Percentiles rank a stretch among this genome's conserved stretches.
Conservation (phyloP, 2,329 filamentous ascomycete genomes). For the Rhytidhysteron rufulum region DNA sequence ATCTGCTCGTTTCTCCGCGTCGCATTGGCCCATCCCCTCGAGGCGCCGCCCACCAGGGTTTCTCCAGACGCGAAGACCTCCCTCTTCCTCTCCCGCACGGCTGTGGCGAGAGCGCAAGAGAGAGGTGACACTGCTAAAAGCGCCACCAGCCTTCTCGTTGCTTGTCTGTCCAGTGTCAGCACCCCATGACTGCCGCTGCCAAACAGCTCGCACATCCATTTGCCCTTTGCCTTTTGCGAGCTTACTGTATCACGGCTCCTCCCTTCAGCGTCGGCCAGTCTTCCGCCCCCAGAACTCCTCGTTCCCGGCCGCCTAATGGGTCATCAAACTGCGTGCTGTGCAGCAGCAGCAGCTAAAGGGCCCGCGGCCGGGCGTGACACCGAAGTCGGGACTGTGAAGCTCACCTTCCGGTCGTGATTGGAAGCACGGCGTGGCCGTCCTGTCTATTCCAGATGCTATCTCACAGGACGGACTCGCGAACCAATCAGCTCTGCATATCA, state of each 20-base stretch:
- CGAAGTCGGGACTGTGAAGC: background rate
- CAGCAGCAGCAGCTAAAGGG: background rate
- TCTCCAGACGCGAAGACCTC: background rate
- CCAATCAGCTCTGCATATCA: background rate
- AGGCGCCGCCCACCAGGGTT: constrained; percentile 1
- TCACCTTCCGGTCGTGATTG: background rate
- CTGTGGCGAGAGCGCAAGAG: background rate
- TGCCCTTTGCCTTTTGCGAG: too few relatives aligned
- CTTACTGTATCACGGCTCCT: too few relatives aligned
- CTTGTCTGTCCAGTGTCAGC: background rate
- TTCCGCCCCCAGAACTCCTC: background rate
- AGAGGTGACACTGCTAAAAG: background rate
- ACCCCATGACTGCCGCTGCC: background rate
- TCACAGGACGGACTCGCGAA: too few relatives aligned
- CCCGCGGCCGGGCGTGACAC: background rate
- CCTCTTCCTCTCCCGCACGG: too few relatives aligned
- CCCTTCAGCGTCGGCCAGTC: too few relatives aligned
- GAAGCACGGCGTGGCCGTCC: background rate
- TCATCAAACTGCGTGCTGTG: background rate
- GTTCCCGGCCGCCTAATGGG: background rate
- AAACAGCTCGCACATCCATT: too few relatives aligned
- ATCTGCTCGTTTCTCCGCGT: too few relatives aligned
- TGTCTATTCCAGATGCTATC: too few relatives aligned
- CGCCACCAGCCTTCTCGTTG: background rate
- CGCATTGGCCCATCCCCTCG: background rate